Conservation (phyloP, 2,329 filamentous ascomycete species). For the Colletotrichum simmondsii region DNA sequence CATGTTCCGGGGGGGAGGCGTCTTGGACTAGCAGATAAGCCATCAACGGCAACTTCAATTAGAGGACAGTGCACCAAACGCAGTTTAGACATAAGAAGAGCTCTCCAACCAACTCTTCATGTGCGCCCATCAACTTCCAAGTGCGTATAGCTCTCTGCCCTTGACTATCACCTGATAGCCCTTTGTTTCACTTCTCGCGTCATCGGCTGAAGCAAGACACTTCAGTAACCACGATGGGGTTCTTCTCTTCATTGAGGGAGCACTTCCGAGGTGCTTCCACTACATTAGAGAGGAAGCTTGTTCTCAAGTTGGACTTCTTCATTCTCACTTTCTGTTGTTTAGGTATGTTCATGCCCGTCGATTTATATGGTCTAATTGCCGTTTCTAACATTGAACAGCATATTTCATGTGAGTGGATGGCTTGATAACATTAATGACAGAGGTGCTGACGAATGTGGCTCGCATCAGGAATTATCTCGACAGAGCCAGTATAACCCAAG, state of each 20-base stretch:
- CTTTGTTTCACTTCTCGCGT: neutral
- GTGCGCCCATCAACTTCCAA: too few species aligned
- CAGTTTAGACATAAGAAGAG: too few species aligned
- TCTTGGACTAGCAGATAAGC: too few species aligned
- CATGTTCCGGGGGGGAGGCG: too few species aligned
- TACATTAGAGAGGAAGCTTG: neutral
- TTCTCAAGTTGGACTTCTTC: conserved; percentile 16
- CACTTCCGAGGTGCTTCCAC: conserved; percentile 4
- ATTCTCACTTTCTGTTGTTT: conserved; percentile 17
- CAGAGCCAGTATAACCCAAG: conserved; percentile 12
- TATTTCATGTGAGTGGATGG: conserved; percentile 6
- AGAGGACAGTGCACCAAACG: too few species aligned
- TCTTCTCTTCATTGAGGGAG: neutral
- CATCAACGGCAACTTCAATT: too few species aligned
- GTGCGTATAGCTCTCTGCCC: too few species aligned
- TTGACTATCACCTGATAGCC: too few species aligned
- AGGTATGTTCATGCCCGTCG: too few species aligned
- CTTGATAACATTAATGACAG: neutral
- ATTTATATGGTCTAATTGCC: too few species aligned
- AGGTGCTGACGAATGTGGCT: neutral
- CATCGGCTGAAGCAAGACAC: neutral
- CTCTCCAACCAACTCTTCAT: too few species aligned
- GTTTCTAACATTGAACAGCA: neutral
- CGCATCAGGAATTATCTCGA: conserved; percentile 9
- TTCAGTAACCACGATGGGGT: neutral